Base-by-base conservation (phyloP, 495 filamentous ascomycete species). In the Evernia prunastri region DNA sequence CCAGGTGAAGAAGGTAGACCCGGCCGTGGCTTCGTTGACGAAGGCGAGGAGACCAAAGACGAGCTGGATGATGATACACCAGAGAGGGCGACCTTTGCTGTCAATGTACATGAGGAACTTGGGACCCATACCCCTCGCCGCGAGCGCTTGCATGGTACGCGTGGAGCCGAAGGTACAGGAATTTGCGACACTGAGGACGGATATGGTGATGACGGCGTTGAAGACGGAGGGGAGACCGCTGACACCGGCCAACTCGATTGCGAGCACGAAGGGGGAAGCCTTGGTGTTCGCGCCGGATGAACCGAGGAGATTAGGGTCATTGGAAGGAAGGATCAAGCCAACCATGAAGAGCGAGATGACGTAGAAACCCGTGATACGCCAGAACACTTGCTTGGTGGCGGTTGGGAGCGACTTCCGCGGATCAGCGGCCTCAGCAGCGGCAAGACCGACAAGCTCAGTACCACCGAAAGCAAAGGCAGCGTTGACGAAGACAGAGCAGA, bases 291-390 rank as follows among this genome's bases (percentile, higher is more conserved):
- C 69, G 18, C 74, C 77, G 9, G 73, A 82, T 64, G 70, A 66
- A 68, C 77, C 71, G 71, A 84, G 71, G 63, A 79, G 73, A 66
- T 76, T 69, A 39, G 45, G 64, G 42, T 73, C 82, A 68, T 83
- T 73, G 58, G 78, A 79, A 20, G 81, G 79, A n/a, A 94, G 78
- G 25, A 91, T 81, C 40, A 94, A 78, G 33, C 88, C 88, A 64
- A 94, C 80, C 63, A 92, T 85, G 68, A 89, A 82, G 45, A 91
- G 82, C 57, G 81, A 83, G 12, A 91, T 73, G 59, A 94, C 79
- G 70, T 92, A 94, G 73, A 94, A 91, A 67, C 82, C 73, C 45
- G 86, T 77, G 68, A 92, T 88, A 70, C 87, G 86, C 86, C 86
- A 89, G 71, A 89, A 89, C 43, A 89, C 84, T 71, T 89, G 87